These are phyloP conservation scores for Phytophthora hibernalis DNA, from an alignment of 352 stramenopile species.

Conservation along the genomic window DNA sequence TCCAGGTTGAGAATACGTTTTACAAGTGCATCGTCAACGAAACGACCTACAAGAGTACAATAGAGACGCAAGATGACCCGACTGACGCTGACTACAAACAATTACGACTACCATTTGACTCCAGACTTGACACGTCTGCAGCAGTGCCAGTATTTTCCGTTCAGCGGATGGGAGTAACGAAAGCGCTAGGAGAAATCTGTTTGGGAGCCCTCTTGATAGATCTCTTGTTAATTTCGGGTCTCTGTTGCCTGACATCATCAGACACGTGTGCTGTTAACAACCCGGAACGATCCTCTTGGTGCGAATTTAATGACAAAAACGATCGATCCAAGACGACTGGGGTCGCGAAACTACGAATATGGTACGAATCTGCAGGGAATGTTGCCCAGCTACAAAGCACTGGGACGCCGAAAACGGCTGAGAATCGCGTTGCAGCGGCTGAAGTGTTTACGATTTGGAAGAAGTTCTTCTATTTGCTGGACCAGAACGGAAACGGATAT, in stretches of 20 bases:
- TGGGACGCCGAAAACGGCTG: background rate
- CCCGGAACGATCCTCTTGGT: constrained; percentile 23
- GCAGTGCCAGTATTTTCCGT: constrained; percentile 24
- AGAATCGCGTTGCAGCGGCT: constrained; percentile 23
- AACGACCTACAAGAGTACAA: constrained; percentile 8
- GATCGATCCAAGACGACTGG: constrained; percentile 24
- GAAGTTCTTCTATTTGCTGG: constrained; percentile 75
- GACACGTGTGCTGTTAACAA: background rate
- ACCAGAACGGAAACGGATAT: constrained; percentile 56
- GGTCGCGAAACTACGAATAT: constrained; percentile 26
- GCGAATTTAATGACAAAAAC: constrained; percentile 29
- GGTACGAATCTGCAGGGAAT: constrained; percentile 15
- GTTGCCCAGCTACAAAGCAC: background rate
- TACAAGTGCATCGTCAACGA: constrained; percentile 29
- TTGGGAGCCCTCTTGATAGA: constrained; percentile 36
- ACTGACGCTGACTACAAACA: background rate
- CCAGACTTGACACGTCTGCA: background rate
- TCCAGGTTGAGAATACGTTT: constrained; percentile 32
- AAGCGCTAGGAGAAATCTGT: constrained; percentile 37
- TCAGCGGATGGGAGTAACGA: constrained; percentile 33
- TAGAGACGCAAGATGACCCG: background rate
- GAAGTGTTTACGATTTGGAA: constrained; percentile 61
- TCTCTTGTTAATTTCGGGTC: constrained; percentile 11
- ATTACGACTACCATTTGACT: constrained; percentile 24
- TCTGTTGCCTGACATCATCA: constrained; percentile 11